Evolutionary conservation across 2,329 filamentous ascomycete species (phyloP).

Genomic region (Berkeleyomyces rouxiae): DNA sequence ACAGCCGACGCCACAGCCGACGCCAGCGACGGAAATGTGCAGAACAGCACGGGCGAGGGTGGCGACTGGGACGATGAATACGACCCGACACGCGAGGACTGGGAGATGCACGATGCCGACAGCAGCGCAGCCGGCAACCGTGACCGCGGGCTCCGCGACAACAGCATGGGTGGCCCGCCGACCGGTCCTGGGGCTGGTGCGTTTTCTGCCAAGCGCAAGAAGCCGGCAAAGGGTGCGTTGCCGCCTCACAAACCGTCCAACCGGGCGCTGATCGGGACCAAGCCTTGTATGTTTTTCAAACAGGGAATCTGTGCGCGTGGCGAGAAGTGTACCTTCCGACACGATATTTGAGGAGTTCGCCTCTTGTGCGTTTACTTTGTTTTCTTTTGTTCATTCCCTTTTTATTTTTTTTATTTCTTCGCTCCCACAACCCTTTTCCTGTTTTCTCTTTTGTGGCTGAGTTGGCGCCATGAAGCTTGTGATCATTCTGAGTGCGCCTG

Average conservation of each 20-base stretch:
- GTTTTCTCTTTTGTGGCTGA: not conserved
- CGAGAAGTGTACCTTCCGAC: conserved; percentile 57
- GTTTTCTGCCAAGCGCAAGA: conserved; percentile 21
- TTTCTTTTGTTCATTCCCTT: not conserved
- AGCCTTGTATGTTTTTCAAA: conserved; percentile 53
- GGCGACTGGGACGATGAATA: conserved; percentile 13
- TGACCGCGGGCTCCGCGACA: conserved; percentile 18
- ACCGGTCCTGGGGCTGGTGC: conserved; percentile 19
- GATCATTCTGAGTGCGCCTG: too few species aligned
- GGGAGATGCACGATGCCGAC: conserved; percentile 7
- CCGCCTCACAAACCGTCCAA: conserved; percentile 31
- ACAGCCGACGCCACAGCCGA: conserved; percentile 16
- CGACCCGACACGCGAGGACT: conserved; percentile 15
- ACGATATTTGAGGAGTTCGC: conserved; percentile 28
- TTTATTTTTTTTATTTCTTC: not conserved
- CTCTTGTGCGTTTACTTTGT: not conserved
- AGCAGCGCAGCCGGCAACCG: conserved; percentile 7
- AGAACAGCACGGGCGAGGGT: not conserved
- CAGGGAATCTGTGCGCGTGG: conserved; percentile 58
- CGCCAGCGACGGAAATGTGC: conserved; percentile 12
- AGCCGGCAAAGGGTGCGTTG: conserved; percentile 26
- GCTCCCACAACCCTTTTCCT: too few species aligned
- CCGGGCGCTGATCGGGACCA: conserved; percentile 44
- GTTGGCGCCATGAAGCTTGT: too few species aligned
- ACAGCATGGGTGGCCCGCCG: conserved; percentile 16